These are phyloP conservation scores for Exophiala aquamarina DNA, from an alignment of 2,329 filamentous ascomycete species.

Conservation along the genomic window DNA sequence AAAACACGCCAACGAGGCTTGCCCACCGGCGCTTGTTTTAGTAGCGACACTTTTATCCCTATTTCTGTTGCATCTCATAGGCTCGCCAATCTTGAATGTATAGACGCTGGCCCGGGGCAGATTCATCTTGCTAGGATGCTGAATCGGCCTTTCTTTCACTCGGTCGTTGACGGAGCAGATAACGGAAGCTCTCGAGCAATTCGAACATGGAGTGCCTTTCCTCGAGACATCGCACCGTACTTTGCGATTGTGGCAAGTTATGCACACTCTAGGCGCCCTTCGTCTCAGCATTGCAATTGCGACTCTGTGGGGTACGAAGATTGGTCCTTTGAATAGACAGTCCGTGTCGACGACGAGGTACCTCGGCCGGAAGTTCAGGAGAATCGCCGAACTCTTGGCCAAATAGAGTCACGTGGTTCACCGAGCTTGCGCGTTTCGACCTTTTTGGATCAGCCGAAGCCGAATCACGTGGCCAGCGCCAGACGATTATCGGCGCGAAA, in stretches of 20 bases:
- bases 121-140: neutral
- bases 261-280: slow-evolving; percentile 11
- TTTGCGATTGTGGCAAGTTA: slow-evolving; percentile 8
- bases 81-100: slow-evolving; percentile 6
- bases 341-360: too few species aligned
- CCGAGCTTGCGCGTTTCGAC: too few species aligned
- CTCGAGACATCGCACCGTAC: slow-evolving; percentile 10
- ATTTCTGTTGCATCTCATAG: neutral
- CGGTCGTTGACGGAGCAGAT: slow-evolving; percentile 1
- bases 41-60: neutral
- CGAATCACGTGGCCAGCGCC: too few species aligned
- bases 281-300: slow-evolving; percentile 4
- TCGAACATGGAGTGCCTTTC: slow-evolving; percentile 9
- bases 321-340: too few species aligned
- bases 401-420: too few species aligned
- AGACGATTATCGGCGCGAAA: too few species aligned
- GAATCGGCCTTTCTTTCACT: neutral
- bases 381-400: too few species aligned
- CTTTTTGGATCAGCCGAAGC: too few species aligned
- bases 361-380: too few species aligned
- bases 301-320: too few species aligned
- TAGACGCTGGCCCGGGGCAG: slow-evolving; percentile 2
- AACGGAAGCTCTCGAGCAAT: slow-evolving; percentile 9
- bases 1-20: neutral
- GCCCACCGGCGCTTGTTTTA: slow-evolving; percentile 1